Evolutionary conservation across 2,329 filamentous ascomycete species (phyloP), one percentile per base, ranked within the genome.

Genomic region (Nectriaceae sp.): DNA sequence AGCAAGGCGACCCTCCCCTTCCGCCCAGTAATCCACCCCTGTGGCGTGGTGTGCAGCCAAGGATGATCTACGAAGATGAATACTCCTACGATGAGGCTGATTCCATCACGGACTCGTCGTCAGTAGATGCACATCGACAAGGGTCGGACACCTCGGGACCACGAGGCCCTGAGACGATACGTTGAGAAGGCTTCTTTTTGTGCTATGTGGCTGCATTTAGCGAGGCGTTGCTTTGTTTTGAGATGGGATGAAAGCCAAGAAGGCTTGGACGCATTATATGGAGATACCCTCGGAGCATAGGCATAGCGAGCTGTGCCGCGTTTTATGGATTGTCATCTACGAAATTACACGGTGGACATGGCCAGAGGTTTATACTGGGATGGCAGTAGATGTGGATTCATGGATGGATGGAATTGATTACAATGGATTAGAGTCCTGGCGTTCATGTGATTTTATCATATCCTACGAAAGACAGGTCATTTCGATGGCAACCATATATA

Each of bases 21-120:
- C 63, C 68, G 11, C 42, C 62, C 1, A 65, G 57, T 16, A 68
- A 68, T 18, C 72, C 72, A n/a, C 72, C 72, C 2, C 58, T 75
- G n/a, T 75, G 72, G 72, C 70, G 71, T 2, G 72, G 72, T 11
- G 70, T 75, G 4, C 60, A 66, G 43, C 57, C 66, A 5, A 62
- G 67, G 37, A 54, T 52, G 44, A 51, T 54, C 21, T 66, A 67
- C 42, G 66, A 71, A 19, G 68, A 71, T 26, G 65, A 68, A 38
- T 66, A 67, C 38, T 59, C 60, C n/a, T 62, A 62, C 42, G 64
- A 64, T 10, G 66, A 65, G 24, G 64, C 64, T 19, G 63, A 57
- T 6, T 65, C 62, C 1, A 41, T 65, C 8, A 62, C 59, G 15
- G 64, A 63, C 24, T 59, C 61, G 42, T 63, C 66, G 5, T 69